Evolutionary conservation across 1,284 basidiomycete species (phyloP).

Genomic region (Moesziomyces sp.): DNA sequence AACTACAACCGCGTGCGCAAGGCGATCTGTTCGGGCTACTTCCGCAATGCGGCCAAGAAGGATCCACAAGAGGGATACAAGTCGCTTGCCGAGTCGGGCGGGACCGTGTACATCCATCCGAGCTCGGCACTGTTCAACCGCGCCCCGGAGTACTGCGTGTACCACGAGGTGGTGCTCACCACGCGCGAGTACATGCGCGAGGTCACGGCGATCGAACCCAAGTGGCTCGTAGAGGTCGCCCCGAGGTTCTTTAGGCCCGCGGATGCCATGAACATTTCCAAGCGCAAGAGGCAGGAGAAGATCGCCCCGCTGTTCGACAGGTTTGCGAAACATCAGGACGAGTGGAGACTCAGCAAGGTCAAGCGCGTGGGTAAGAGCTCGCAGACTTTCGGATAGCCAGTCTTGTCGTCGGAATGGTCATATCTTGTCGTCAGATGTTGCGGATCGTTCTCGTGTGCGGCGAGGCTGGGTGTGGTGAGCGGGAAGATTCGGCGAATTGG

Average conservation of each 20-base stretch:
- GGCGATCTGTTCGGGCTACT: conserved; percentile 89
- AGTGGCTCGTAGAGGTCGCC: conserved; percentile 98
- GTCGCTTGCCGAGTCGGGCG: conserved; percentile 83
- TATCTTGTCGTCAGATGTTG: too few species aligned
- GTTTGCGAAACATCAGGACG: conserved; percentile 56
- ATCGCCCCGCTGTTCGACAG: conserved; percentile 82
- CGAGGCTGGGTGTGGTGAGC: too few species aligned
- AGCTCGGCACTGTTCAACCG: conserved; percentile 97
- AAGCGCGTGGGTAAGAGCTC: conserved; percentile 45
- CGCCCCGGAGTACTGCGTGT: conserved; percentile 79
- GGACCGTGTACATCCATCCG: conserved; percentile 97
- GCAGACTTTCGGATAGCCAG: conserved; percentile 44
- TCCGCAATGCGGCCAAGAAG: conserved; percentile 74
- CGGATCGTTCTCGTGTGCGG: too few species aligned
- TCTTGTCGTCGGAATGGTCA: too few species aligned
- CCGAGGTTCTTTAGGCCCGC: conserved; percentile 98
- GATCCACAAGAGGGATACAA: conserved; percentile 80
- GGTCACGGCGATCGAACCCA: conserved; percentile 94
- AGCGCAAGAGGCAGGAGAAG: conserved; percentile 96
- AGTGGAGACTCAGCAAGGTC: conserved; percentile 52
- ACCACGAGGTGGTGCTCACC: conserved; percentile 80
- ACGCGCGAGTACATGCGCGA: conserved; percentile 89
- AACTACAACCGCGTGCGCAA: conserved; percentile 93
- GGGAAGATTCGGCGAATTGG: neutral
- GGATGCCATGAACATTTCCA: conserved; percentile 94